These are phyloP conservation scores for Cladorrhinum sp. DNA, from an alignment of 2,329 filamentous ascomycete genomes.

Conservation along the genomic window DNA sequence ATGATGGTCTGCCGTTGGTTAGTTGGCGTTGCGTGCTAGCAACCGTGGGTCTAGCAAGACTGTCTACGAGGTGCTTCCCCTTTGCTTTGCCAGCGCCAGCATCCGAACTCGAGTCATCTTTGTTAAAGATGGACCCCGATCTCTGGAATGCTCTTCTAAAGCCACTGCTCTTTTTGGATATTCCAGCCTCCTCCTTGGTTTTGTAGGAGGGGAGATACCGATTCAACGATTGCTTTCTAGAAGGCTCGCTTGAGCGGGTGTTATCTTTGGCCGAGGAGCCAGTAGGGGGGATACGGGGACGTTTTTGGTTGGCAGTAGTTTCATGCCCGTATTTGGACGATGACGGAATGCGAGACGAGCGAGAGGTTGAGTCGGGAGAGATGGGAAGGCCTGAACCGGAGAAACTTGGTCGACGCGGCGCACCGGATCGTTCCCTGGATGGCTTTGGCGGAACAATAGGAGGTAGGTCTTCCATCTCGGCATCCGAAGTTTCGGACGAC, in stretches of 20 bases:
- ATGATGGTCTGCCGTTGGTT: conserved; percentile 24
- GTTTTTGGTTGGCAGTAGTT: conserved; percentile 47
- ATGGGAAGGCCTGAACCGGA: conserved; percentile 14
- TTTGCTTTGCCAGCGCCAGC: conserved; percentile 11
- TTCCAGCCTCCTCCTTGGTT: conserved; percentile 25
- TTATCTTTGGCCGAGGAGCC: conserved; percentile 20
- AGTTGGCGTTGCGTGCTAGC: conserved; percentile 10
- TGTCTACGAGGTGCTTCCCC: conserved; percentile 16
- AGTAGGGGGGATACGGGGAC: conserved; percentile 38
- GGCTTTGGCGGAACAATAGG: conserved; percentile 30
- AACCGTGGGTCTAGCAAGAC: background rate
- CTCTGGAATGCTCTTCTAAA: conserved; percentile 52
- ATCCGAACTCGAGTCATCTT: conserved; percentile 24
- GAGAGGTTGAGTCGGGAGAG: conserved; percentile 8
- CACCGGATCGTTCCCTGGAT: conserved; percentile 14
- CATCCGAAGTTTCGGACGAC: conserved; percentile 3
- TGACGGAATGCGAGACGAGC: conserved; percentile 23
- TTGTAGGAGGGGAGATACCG: conserved; percentile 31
- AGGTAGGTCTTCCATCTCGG: conserved; percentile 16
- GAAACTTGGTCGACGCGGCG: conserved; percentile 12
- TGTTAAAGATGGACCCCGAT: conserved; percentile 30
- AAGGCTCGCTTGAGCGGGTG: background rate
- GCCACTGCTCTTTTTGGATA: conserved; percentile 43
- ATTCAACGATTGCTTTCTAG: conserved; percentile 27
- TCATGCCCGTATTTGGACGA: conserved; percentile 30